Conservation (phyloP, 1,284 basidiomycete genomes). For the Pascua guehoae region DNA sequence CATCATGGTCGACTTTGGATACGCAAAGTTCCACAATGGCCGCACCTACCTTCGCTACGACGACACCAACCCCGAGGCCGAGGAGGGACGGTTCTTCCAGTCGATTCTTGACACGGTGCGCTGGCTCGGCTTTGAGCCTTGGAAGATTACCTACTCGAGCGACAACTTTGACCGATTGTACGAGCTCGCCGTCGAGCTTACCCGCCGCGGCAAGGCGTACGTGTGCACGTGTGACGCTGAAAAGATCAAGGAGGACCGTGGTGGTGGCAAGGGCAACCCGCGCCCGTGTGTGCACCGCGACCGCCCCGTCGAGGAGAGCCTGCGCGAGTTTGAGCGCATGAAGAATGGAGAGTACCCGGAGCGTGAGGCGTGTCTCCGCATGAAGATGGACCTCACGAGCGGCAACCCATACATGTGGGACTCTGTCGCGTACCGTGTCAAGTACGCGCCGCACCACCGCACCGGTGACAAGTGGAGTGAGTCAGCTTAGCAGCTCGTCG, state of each 20-base stretch:
- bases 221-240: slow-evolving; percentile 94
- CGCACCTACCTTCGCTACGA: slow-evolving; percentile 90
- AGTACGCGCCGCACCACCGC: slow-evolving; percentile 87
- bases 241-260: slow-evolving; percentile 83
- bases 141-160: slow-evolving; percentile 98
- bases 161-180: slow-evolving; percentile 92
- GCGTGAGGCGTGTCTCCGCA: slow-evolving; percentile 86
- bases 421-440: slow-evolving; percentile 90
- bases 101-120: slow-evolving; percentile 92
- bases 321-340: slow-evolving; percentile 89
- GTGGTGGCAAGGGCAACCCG: slow-evolving; percentile 76
- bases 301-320: slow-evolving; percentile 77
- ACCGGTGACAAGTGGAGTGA: slow-evolving; percentile 82
- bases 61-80: slow-evolving; percentile 97
- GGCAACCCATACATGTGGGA: slow-evolving; percentile 99
- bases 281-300: slow-evolving; percentile 81
- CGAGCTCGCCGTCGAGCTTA: slow-evolving; percentile 85
- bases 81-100: slow-evolving; percentile 93
- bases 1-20: slow-evolving; percentile 97
- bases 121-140: slow-evolving; percentile 98
- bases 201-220: slow-evolving; percentile 87
- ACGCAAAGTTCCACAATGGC: slow-evolving; percentile 85
- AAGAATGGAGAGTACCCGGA: slow-evolving; percentile 83
- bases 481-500: slow-evolving; percentile 23
- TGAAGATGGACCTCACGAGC: slow-evolving; percentile 94